phyloP scores from a whole-genome alignment of 2,329 filamentous ascomycete species.

The Alternaria ethzedia region DNA sequence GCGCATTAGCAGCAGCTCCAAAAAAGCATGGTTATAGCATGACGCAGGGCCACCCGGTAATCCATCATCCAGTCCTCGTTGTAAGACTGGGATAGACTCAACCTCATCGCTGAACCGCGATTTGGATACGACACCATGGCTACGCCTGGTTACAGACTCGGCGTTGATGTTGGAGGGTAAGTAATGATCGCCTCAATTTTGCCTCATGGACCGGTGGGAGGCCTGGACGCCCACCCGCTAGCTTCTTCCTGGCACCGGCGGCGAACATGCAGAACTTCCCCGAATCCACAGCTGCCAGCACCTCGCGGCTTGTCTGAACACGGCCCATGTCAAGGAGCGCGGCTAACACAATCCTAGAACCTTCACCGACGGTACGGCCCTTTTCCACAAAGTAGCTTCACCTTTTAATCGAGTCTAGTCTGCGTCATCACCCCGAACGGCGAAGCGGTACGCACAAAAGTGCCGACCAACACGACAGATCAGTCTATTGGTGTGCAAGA shows the following conservation, averaged over 20 bases:
- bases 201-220: background rate
- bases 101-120: background rate
- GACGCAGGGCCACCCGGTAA: constrained; percentile 10
- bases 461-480: constrained; percentile 54
- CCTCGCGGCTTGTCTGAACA: background rate
- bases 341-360: constrained; percentile 43
- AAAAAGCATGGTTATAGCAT: constrained; percentile 15
- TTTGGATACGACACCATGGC: constrained; percentile 3
- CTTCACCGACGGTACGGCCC: constrained; percentile 51
- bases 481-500: constrained; percentile 58
- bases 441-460: constrained; percentile 54
- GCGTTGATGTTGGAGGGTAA: constrained; percentile 46
- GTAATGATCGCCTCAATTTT: constrained; percentile 13
- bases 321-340: background rate
- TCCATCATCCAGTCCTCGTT: background rate
- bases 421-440: constrained; percentile 56
- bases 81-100: background rate
- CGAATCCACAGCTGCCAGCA: background rate
- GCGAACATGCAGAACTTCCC: constrained; percentile 1
- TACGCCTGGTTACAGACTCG: constrained; percentile 36
- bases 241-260: background rate
- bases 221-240: background rate
- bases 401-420: constrained; percentile 23
- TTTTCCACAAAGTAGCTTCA: background rate
- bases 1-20: constrained; percentile 4